Evolutionary conservation across 1,284 basidiomycete species (phyloP).

Genomic region (Cryptococcus sp.): DNA sequence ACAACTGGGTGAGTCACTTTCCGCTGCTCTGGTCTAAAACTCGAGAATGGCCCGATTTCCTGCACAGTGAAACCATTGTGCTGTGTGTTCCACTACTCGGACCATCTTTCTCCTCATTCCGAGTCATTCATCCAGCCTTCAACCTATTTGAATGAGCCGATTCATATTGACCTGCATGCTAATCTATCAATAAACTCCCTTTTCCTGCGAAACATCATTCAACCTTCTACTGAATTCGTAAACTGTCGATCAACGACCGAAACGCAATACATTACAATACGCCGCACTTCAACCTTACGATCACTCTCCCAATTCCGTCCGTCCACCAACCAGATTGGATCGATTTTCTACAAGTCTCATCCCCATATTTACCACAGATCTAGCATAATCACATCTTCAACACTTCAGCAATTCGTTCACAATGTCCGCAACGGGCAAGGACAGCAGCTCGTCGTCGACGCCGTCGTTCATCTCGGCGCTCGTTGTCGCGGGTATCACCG

Average conservation of each 20-base stretch:
- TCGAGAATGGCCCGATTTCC: too few relatives aligned
- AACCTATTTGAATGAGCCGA: too few relatives aligned
- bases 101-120: too few relatives aligned
- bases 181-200: too few relatives aligned
- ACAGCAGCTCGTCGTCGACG: slow-evolving; percentile 39
- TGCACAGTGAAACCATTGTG: too few relatives aligned
- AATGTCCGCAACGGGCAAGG: slow-evolving; percentile 44
- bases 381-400: neutral
- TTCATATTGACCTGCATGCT: too few relatives aligned
- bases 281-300: neutral
- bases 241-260: neutral
- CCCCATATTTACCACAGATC: too few relatives aligned
- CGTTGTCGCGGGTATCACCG: slow-evolving; percentile 43
- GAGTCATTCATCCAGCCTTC: too few relatives aligned
- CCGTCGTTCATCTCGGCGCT: slow-evolving; percentile 49
- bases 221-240: neutral
- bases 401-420: slow-evolving; percentile 10
- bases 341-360: too few relatives aligned
- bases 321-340: neutral
- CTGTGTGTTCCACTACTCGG: too few relatives aligned
- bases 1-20: too few relatives aligned
- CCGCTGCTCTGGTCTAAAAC: too few relatives aligned
- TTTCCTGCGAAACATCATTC: neutral
- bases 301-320: neutral
- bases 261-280: neutral